Base-by-base conservation (phyloP, 202 grass and related monocot species). In the Saccharum hybrid region DNA sequence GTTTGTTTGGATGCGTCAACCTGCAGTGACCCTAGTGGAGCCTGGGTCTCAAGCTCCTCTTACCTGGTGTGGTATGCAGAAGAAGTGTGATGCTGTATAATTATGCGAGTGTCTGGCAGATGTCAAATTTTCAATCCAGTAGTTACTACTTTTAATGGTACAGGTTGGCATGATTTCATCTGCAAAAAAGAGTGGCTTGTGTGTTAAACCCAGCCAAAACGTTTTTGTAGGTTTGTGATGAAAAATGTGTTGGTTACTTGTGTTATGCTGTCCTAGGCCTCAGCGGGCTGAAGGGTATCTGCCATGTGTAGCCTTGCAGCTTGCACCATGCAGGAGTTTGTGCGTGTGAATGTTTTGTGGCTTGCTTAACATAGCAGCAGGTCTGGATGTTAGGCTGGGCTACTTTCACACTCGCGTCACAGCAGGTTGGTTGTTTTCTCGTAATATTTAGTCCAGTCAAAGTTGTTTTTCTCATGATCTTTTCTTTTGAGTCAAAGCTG, bases 11-110 rank as follows among this genome's bases (percentile, higher is more conserved):
- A 38, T 37, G 19, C 28, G 37, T 34, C 43, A 57, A 14, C 52
- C 26, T 80, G 69, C 34, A 23, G 42, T 57, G 82, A 28, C 16
- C 63, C 46, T 67, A 21, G 10, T 54, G 72, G 38, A 75, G 60
- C 15, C 57, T 38, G 37, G 19, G 26, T 74, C 39, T 72, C 19
- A 54, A 31, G 34, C 6, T 79, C 10, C 31, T 42, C 3, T 46
- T 31, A 12, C 23, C 37, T 75, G 18, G 28, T 62, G 28, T 21
- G 78, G 45, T 37, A 6, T 61, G 48, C 19, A 38, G 40, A 9
- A 38, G 30, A 26, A 38, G 30, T 5, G 5, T 26, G 49, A 63
- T 48, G 70, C 49, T 40, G 49, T 48, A 19, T 30, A 28, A 40
- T 16, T 13, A 61, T 8, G 63, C 15, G 49, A 22, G 51, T 48